Percentiles rank a stretch among this genome's conserved stretches.
Evolutionary conservation across 169 alveolate genomes (phyloP).

Genomic region (Hammondia hammondi): DNA sequence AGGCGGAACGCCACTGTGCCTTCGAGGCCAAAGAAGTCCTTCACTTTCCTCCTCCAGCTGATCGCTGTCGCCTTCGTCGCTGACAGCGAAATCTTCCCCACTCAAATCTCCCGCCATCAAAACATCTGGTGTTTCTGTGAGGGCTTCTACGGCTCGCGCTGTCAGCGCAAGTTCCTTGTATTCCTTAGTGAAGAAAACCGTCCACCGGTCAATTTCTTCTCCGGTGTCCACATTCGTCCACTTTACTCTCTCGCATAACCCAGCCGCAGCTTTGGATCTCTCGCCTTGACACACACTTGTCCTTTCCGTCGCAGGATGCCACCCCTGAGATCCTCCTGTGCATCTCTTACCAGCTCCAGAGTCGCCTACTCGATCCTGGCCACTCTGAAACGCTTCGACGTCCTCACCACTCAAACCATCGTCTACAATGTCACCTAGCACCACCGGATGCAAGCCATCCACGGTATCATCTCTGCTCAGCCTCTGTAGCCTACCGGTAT

Average conservation of each 20-base stretch:
- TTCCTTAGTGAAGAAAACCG: conserved; percentile 9
- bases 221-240: conserved; percentile 51
- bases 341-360: neutral
- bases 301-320: neutral
- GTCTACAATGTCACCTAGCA: neutral
- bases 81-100: neutral
- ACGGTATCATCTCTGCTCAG: neutral
- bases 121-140: conserved; percentile 32
- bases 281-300: neutral
- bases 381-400: neutral
- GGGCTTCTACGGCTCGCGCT: conserved; percentile 22
- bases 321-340: no score
- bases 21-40: neutral
- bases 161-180: conserved; percentile 40
- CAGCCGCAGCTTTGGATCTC: neutral
- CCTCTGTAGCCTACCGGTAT: neutral
- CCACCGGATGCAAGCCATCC: neutral
- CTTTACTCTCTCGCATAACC: neutral
- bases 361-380: neutral
- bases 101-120: neutral
- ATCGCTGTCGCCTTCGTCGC: neutral
- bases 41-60: neutral
- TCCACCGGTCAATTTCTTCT: conserved; percentile 31
- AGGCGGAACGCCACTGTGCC: neutral
- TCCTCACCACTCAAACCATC: neutral